Percentiles rank a stretch among this genome's conserved stretches.
These are phyloP conservation scores for Pleurotus tuoliensis DNA, from an alignment of 768 basidiomycete genomes.

Conservation along the genomic window DNA sequence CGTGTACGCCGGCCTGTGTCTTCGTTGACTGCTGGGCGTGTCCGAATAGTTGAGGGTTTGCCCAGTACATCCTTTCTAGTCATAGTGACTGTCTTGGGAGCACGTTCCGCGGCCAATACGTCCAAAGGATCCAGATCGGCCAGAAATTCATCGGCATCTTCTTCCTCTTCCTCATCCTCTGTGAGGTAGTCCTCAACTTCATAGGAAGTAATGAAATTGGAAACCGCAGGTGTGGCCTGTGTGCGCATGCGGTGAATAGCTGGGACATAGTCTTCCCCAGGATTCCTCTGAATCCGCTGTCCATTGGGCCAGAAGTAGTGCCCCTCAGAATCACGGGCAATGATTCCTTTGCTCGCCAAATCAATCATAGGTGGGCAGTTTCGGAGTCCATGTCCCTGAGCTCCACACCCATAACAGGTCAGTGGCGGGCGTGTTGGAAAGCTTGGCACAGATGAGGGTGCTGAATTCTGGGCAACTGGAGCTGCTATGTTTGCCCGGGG, in stretches of 20 bases:
- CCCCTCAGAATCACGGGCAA: background rate
- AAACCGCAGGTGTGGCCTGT: background rate
- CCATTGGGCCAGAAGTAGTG: background rate
- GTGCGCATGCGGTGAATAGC: background rate
- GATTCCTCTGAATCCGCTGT: background rate
- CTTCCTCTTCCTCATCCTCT: background rate
- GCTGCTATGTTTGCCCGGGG: background rate
- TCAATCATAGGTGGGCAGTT: background rate
- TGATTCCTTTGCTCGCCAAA: background rate
- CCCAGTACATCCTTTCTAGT: background rate
- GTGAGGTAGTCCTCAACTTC: background rate
- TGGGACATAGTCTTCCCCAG: background rate
- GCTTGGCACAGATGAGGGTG: background rate
- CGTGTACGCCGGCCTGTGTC: too few species aligned
- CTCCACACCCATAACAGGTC: constrained; percentile 3
- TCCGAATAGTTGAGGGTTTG: too few species aligned
- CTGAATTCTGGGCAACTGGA: background rate
- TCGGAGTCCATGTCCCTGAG: background rate
- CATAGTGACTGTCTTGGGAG: background rate
- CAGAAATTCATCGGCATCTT: background rate
- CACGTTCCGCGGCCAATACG: background rate
- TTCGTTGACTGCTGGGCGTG: too few species aligned
- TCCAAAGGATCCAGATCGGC: background rate
- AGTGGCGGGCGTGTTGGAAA: background rate
- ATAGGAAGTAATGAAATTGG: background rate